Evolutionary conservation across 2,329 filamentous ascomycete species (phyloP).

Genomic region (Xylariaceae sp.): DNA sequence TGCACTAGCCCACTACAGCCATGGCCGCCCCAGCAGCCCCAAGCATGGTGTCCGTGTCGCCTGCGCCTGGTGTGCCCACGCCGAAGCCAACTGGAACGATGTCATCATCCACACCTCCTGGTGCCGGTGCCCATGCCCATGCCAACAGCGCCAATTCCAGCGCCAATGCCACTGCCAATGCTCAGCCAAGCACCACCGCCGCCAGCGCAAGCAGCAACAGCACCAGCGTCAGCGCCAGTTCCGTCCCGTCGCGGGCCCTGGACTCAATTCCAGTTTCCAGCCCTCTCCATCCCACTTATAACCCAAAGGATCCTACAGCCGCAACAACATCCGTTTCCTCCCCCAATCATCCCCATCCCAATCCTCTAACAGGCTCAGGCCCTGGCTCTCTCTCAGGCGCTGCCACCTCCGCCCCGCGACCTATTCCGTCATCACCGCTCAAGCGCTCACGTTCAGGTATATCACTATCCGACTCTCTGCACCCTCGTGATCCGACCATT

Average conservation of each 20-base stretch:
- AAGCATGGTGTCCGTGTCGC: constrained; percentile 12
- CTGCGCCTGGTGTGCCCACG: constrained; percentile 1
- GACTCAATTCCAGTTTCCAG: background rate
- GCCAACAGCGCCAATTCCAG: background rate
- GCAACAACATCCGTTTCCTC: constrained; percentile 1
- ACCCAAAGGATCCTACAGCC: background rate
- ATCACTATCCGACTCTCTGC: constrained; percentile 12
- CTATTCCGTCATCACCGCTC: constrained; percentile 13
- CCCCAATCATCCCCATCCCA: background rate
- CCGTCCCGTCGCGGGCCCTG: background rate
- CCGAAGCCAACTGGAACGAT: constrained; percentile 11
- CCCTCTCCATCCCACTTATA: too few relatives aligned
- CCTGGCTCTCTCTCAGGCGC: background rate
- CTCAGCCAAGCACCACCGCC: background rate
- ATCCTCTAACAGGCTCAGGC: too few relatives aligned
- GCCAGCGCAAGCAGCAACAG: background rate
- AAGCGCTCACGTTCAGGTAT: constrained; percentile 10
- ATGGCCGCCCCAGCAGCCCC: background rate
- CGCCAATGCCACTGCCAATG: background rate
- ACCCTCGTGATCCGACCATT: constrained; percentile 8
- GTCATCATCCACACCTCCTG: constrained; percentile 15
- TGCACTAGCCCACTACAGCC: background rate
- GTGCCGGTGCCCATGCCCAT: background rate
- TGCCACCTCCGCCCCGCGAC: constrained; percentile 12
- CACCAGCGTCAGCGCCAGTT: background rate